Evolutionary conservation across 2,329 filamentous ascomycete genomes (phyloP).

Genomic region (Sporothrix curviconia): DNA sequence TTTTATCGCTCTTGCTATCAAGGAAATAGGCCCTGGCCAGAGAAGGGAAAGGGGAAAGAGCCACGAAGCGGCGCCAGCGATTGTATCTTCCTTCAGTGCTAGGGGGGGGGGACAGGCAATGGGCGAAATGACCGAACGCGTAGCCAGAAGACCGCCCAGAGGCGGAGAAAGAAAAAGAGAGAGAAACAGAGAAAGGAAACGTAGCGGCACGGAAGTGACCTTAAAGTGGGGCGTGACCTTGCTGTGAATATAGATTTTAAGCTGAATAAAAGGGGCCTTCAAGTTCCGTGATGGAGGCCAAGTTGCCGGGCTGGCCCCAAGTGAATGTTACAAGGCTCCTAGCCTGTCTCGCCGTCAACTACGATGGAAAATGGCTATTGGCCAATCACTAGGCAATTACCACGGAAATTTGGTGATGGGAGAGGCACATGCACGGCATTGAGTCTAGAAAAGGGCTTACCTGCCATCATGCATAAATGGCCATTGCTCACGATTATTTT

Average conservation of each 20-base stretch:
- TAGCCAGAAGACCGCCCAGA: not conserved
- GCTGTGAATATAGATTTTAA: not conserved
- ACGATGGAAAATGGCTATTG: not conserved
- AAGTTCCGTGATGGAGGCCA: not conserved
- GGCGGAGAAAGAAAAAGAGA: not conserved
- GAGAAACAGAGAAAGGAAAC: conserved; percentile 3
- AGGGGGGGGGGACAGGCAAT: not conserved
- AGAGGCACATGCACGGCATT: not conserved
- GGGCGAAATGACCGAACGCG: not conserved
- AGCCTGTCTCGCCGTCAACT: not conserved
- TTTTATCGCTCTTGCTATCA: not conserved
- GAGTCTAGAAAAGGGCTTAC: not conserved
- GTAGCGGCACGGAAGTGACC: conserved; percentile 4
- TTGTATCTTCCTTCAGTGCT: not conserved
- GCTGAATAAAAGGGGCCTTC: too few relatives aligned
- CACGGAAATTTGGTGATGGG: not conserved
- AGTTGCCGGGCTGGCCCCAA: not conserved
- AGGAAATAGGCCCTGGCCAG: too few relatives aligned
- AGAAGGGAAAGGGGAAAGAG: too few relatives aligned
- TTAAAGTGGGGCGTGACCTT: too few relatives aligned
- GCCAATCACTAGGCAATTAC: not conserved
- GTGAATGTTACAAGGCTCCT: not conserved
- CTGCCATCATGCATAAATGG: not conserved
- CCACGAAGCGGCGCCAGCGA: too few relatives aligned
- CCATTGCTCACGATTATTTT: not conserved